Conservation (phyloP, 164 flowering plant species). For the Saururus chinensis region DNA sequence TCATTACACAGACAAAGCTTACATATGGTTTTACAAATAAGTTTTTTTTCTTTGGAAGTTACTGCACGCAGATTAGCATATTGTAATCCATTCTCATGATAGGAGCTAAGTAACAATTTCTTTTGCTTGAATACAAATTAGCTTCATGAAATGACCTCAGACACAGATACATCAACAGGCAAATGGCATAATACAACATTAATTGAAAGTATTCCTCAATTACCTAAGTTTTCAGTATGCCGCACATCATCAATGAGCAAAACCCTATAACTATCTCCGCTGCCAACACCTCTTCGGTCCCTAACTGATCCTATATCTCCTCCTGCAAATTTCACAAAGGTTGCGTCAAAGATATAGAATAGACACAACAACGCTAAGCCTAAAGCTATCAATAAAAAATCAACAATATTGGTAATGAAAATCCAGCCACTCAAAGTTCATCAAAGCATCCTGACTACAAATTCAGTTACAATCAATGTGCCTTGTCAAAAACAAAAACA, state of each 20-base stretch:
- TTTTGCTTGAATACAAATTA: not conserved
- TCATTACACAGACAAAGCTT: no score
- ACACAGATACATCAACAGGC: not conserved
- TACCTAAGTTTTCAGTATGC: slow-evolving; percentile 34
- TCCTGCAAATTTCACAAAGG: slow-evolving; percentile 14
- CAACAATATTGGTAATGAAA: not conserved
- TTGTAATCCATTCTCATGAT: no score
- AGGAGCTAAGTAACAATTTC: no score
- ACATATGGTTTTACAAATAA: not conserved
- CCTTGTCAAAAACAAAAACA: no score
- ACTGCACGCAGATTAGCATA: no score
- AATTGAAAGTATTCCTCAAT: no score
- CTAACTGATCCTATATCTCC: slow-evolving; percentile 29
- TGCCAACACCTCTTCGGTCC: slow-evolving; percentile 17
- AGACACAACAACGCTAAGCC: not conserved
- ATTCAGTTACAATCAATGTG: no score
- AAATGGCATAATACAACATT: not conserved
- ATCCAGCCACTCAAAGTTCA: not conserved
- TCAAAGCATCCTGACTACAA: no score
- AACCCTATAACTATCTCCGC: slow-evolving; percentile 39
- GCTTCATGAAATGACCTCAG: not conserved
- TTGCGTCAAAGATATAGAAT: not conserved
- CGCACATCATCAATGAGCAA: slow-evolving; percentile 31
- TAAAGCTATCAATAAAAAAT: not conserved
- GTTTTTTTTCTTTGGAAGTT: not conserved